Conservation (phyloP, 345 rosid species). For the Hypericum perforatum region DNA sequence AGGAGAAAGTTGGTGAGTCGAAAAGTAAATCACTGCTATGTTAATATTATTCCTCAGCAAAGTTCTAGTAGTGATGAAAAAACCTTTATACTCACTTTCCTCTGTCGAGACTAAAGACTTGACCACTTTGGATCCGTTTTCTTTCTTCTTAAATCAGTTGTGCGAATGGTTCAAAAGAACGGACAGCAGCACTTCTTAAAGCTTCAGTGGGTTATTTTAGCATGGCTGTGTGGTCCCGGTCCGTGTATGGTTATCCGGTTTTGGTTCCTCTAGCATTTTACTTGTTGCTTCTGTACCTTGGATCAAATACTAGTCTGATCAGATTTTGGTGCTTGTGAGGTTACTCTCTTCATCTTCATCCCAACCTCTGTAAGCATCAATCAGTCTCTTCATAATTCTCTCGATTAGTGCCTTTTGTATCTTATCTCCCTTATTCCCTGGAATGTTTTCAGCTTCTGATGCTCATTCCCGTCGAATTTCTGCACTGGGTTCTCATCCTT, state of each 20-base stretch:
- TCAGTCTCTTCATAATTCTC: not conserved
- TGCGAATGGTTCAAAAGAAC: no score
- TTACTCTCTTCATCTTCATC: constrained; percentile 70
- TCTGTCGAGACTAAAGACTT: no score
- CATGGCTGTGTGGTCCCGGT: constrained; percentile 52
- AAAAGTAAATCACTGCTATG: no score
- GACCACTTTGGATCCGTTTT: no score
- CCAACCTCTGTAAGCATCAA: constrained; percentile 53
- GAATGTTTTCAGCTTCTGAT: constrained; percentile 50
- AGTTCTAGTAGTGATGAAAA: no score
- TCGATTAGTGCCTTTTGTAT: not conserved
- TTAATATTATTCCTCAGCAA: no score
- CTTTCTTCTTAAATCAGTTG: no score
- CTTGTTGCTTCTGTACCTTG: constrained; percentile 72
- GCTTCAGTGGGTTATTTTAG: constrained; percentile 74
- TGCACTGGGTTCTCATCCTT: constrained; percentile 79
- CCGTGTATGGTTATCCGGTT: constrained; percentile 62
- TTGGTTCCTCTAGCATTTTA: constrained; percentile 76
- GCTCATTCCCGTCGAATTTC: constrained; percentile 67
- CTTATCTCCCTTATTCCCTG: constrained; percentile 6
- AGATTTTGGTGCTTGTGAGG: constrained; percentile 98
- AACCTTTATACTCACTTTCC: no score
- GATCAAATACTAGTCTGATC: constrained; percentile 67
- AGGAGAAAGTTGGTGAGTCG: no score
- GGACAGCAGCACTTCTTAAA: constrained; percentile 48